These are phyloP conservation scores for Mycena crocata DNA, from an alignment of 768 basidiomycete genomes.

Conservation along the genomic window DNA sequence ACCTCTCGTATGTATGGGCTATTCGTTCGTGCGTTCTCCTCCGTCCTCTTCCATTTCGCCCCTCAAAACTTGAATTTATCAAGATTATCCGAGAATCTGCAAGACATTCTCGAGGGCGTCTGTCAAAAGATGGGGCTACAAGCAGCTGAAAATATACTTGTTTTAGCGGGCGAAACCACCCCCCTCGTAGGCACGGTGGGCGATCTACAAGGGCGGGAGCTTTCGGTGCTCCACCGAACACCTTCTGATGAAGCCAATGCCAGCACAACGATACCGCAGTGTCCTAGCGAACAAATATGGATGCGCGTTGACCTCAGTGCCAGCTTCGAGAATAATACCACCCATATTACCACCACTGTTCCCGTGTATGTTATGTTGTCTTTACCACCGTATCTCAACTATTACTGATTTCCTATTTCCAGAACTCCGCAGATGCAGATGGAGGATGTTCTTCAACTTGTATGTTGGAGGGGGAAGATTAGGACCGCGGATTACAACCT, in stretches of 20 bases:
- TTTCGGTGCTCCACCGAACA: not conserved
- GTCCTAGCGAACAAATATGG: not conserved
- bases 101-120: not conserved
- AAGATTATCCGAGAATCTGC: not conserved
- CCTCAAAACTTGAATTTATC: not conserved
- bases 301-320: not conserved
- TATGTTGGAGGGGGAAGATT: not conserved
- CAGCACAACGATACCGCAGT: not conserved
- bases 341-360: not conserved
- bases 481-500: not conserved
- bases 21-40: not conserved
- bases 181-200: not conserved
- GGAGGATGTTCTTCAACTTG: not conserved
- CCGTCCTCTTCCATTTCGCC: not conserved
- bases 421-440: constrained; percentile 5
- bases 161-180: not conserved
- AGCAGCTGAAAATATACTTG: not conserved
- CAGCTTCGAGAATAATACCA: not conserved
- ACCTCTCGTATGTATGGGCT: not conserved
- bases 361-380: not conserved
- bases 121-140: constrained; percentile 1
- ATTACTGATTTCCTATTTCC: not conserved
- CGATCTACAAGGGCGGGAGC: not conserved
- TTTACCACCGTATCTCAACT: not conserved
- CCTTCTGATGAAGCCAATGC: not conserved